Base-by-base conservation (phyloP, 352 stramenopile species). In the Phytophthora sojae region DNA sequence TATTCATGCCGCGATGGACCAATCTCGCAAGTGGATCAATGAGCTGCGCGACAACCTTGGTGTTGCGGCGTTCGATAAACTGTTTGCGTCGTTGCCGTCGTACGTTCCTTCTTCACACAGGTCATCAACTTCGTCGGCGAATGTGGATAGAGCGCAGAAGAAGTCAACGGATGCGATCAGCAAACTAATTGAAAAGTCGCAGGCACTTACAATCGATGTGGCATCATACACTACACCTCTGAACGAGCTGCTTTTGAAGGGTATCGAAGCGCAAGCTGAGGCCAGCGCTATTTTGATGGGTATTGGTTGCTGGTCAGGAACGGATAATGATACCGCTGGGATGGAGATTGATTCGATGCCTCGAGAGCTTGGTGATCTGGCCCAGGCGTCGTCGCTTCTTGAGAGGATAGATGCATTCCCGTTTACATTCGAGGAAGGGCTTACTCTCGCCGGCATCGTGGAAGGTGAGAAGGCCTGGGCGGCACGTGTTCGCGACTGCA, bases 21-120 rank as follows among this genome's bases (percentile, higher is more conserved):
- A 79, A 50, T 77, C 87, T 4, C 83, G 83, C 6, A 80, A 89
- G 55, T 97, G 90, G 90, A 79, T 95, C 4, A 81, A 88, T 52
- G 86, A 95, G 57, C 74, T 93, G 23, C 85, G 86, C 49, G 88
- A 97, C 49, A 77, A 86, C 19, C 64, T 97, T 23, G 88, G 88
- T 1, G 57, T 67, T 39, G 35, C 71, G 11, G 69, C 77, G 6
- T 96, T 94, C 49, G 85, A 95, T 44, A 90, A 88, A 45, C 55
- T 94, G 0, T 86, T 94, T 61, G 45, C 69, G 3, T 82, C 64
- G 30, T 71, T 76, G 25, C 59, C 63, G 12, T 76, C 60, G 17
- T 83, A 75, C 59, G 8, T 75, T 37, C 47, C 71, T 25, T 75
- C 60, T 63, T 50, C 71, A 8, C 60, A 76, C 39, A 82, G 44